phyloP scores from a whole-genome alignment of 1,284 basidiomycete species.

The Chalciporus sp. region DNA sequence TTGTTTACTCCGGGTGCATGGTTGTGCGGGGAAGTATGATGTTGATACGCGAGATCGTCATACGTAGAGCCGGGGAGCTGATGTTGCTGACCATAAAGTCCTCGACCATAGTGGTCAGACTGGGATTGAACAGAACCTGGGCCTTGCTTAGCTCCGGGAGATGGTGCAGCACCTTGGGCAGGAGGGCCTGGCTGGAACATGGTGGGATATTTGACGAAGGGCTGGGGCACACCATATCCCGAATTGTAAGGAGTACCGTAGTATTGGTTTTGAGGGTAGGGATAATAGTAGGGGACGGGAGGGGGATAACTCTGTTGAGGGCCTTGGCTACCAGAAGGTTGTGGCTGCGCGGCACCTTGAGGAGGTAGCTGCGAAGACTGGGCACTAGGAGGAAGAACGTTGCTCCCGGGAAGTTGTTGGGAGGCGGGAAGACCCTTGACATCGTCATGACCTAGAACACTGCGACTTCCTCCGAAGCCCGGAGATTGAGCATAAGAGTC shows the following conservation, averaged over 20 bases:
- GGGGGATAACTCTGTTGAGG: conserved; percentile 64
- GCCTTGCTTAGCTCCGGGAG: conserved; percentile 63
- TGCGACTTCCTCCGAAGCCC: conserved; percentile 61
- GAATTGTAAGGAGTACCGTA: conserved; percentile 73
- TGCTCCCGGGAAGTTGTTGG: conserved; percentile 55
- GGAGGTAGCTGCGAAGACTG: conserved; percentile 59
- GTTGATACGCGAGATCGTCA: conserved; percentile 66
- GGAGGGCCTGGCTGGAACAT: conserved; percentile 72
- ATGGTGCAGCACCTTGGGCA: conserved; percentile 61
- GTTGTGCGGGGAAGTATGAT: conserved; percentile 52
- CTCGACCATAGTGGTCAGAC: conserved; percentile 57
- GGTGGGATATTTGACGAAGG: conserved; percentile 73
- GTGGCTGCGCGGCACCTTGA: conserved; percentile 48
- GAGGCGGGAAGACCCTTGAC: conserved; percentile 63
- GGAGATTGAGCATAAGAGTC: conserved; percentile 66
- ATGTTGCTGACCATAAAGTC: conserved; percentile 64
- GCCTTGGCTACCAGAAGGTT: conserved; percentile 57
- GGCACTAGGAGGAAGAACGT: conserved; percentile 50
- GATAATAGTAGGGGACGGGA: conserved; percentile 67
- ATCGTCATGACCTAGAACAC: conserved; percentile 69
- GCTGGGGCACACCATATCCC: conserved; percentile 67
- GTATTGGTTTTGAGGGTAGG: conserved; percentile 73
- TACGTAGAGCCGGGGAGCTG: conserved; percentile 56
- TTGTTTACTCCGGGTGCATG: conserved; percentile 56
- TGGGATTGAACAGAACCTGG: conserved; percentile 59